These are phyloP conservation scores for Pythium sukuiense DNA, from an alignment of 352 stramenopile genomes.

Conservation along the genomic window DNA sequence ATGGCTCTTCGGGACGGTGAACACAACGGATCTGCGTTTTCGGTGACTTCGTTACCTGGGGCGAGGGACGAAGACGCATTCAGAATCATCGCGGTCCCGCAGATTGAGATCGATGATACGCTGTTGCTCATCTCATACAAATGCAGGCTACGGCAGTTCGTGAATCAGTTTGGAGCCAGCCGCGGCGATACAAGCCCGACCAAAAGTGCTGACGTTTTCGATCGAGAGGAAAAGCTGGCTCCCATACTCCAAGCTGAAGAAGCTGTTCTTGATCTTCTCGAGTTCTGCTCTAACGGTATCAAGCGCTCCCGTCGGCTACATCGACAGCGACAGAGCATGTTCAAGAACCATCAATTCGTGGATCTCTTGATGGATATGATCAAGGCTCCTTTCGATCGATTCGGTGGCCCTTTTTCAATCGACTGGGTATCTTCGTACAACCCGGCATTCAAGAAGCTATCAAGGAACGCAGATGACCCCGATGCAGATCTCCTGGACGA, in stretches of 20 bases:
- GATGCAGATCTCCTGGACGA: constrained; percentile 12
- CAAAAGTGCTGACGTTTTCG: constrained; percentile 20
- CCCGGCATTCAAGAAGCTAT: constrained; percentile 35
- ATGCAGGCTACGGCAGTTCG: constrained; percentile 36
- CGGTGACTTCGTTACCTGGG: constrained; percentile 46
- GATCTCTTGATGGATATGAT: constrained; percentile 64
- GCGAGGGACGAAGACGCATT: constrained; percentile 73
- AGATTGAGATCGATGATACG: constrained; percentile 54
- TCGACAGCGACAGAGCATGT: constrained; percentile 48
- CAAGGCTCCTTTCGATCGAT: constrained; percentile 58
- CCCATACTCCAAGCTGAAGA: constrained; percentile 42
- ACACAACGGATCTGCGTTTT: constrained; percentile 35
- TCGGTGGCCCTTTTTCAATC: constrained; percentile 60
- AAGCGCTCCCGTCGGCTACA: constrained; percentile 30
- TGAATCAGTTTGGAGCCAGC: constrained; percentile 36
- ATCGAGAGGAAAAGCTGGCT: constrained; percentile 35
- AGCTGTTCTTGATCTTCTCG: constrained; percentile 46
- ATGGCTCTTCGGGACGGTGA: constrained; percentile 41
- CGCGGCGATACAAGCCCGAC: not conserved
- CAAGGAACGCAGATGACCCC: constrained; percentile 7
- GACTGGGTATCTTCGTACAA: constrained; percentile 61
- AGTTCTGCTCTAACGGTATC: constrained; percentile 41
- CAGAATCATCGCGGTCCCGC: constrained; percentile 48
- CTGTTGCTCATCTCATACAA: constrained; percentile 68
- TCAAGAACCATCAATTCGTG: constrained; percentile 61